Conservation (phyloP, 116 monocot genomes). For the Phalaenopsis hybrid region DNA sequence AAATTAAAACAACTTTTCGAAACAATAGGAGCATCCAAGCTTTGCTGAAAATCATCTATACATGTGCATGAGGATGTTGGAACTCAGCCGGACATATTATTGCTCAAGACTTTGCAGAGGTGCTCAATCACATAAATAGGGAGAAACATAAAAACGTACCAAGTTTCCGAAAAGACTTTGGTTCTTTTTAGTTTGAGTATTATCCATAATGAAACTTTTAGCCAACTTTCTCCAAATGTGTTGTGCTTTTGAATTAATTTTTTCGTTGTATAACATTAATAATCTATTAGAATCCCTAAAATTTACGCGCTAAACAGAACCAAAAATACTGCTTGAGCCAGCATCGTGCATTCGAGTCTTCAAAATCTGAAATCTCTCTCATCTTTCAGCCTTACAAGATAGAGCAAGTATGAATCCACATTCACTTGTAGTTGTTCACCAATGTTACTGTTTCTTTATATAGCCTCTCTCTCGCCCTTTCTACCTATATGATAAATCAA, state of each 20-base stretch:
- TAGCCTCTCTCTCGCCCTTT: constrained; percentile 21
- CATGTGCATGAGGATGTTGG: not conserved
- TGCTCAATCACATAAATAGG: not conserved
- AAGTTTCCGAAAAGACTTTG: not conserved
- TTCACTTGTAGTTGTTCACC: constrained; percentile 7
- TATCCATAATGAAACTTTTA: not conserved
- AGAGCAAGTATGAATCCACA: not conserved
- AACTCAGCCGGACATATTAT: not conserved
- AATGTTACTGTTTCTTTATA: constrained; percentile 10
- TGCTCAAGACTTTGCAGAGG: not conserved
- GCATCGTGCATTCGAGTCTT: not conserved
- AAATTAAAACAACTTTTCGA: too few species aligned
- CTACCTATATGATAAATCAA: constrained; percentile 20
- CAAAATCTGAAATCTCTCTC: not conserved
- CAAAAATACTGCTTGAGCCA: constrained; percentile 6
- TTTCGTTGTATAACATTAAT: not conserved
- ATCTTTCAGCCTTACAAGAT: not conserved
- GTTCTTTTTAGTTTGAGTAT: not conserved
- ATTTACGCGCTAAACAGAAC: constrained; percentile 5
- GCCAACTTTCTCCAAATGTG: not conserved
- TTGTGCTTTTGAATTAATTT: not conserved
- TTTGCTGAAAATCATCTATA: not conserved
- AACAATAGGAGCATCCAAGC: too few species aligned
- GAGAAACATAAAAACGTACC: not conserved
- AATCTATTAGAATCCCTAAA: not conserved